Evolutionary conservation across 2,329 filamentous ascomycete species (phyloP).

Genomic region (Pestalotiopsis sp.): DNA sequence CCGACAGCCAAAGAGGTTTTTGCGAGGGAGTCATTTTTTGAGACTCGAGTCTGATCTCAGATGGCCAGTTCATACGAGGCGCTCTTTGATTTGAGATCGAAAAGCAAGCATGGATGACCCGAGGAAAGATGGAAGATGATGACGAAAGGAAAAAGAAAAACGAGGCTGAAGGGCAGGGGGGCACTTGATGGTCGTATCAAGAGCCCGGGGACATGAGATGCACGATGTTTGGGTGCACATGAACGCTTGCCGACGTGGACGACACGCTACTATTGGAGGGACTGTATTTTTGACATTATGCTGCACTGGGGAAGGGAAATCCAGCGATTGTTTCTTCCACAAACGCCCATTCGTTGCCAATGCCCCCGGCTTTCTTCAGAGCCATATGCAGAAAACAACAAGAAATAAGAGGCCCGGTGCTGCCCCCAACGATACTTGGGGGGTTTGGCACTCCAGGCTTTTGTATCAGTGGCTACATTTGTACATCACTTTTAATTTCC

Average conservation of each 20-base stretch:
- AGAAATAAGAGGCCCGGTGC: too few relatives aligned
- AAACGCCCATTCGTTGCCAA: too few relatives aligned
- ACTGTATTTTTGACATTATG: neutral
- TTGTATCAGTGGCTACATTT: neutral
- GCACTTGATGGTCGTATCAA: neutral
- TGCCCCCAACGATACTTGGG: too few relatives aligned
- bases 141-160: neutral
- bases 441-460: too few relatives aligned
- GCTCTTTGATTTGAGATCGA: neutral
- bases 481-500: neutral
- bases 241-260: neutral
- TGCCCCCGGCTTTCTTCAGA: too few relatives aligned
- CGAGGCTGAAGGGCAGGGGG: neutral
- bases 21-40: conserved; percentile 4
- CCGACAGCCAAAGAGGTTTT: conserved; percentile 2
- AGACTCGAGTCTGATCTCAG: neutral
- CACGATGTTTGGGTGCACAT: neutral
- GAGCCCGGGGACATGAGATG: neutral
- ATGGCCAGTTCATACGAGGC: neutral
- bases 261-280: neutral
- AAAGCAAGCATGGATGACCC: neutral
- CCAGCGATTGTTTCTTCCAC: too few relatives aligned
- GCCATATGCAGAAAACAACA: too few relatives aligned
- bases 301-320: neutral
- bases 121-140: neutral